Percentiles rank a stretch among this genome's conserved stretches.
phyloP scores from a whole-genome alignment of 2,329 filamentous ascomycete species.

The Neonectria punicea region DNA sequence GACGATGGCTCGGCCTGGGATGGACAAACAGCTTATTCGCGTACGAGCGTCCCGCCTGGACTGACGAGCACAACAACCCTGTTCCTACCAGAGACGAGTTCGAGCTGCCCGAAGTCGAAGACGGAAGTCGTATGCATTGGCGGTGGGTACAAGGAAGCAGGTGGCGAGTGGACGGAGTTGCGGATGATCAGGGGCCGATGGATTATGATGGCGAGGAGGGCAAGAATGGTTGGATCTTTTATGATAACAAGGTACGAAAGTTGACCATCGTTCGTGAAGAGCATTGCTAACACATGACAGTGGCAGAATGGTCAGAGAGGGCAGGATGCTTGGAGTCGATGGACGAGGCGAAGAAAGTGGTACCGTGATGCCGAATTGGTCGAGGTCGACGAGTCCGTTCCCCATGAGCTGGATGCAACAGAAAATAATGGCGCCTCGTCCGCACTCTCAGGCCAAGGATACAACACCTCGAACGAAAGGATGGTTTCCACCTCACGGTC shows the following conservation, averaged over 20 bases:
- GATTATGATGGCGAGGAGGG: slow-evolving; percentile 70
- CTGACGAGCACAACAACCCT: slow-evolving; percentile 90
- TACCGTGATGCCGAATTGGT: slow-evolving; percentile 95
- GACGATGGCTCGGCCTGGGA: slow-evolving; percentile 92
- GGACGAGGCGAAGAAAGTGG: slow-evolving; percentile 95
- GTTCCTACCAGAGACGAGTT: slow-evolving; percentile 79
- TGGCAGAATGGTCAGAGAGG: slow-evolving; percentile 91
- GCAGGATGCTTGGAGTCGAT: slow-evolving; percentile 91
- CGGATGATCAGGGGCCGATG: slow-evolving; percentile 56
- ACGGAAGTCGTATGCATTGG: slow-evolving; percentile 67
- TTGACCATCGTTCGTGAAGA: too few species aligned
- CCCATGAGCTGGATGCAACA: slow-evolving; percentile 53
- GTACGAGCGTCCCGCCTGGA: slow-evolving; percentile 92
- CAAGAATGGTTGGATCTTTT: slow-evolving; percentile 91
- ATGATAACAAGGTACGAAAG: slow-evolving; percentile 85
- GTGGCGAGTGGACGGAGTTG: slow-evolving; percentile 86
- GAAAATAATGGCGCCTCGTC: slow-evolving; percentile 42
- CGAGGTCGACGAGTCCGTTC: slow-evolving; percentile 64
- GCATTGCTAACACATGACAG: slow-evolving; percentile 54
- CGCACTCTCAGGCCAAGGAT: slow-evolving; percentile 42
- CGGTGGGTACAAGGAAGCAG: slow-evolving; percentile 86
- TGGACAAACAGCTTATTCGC: slow-evolving; percentile 94
- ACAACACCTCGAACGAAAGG: slow-evolving; percentile 51
- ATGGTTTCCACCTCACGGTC: slow-evolving; percentile 46
- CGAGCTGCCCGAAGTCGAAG: slow-evolving; percentile 70